A percentile compares a stretch with the other conserved stretches of the same genome.
Evolutionary conservation across 495 filamentous ascomycete species (phyloP).

Genomic region (Bacidia gigantensis): DNA sequence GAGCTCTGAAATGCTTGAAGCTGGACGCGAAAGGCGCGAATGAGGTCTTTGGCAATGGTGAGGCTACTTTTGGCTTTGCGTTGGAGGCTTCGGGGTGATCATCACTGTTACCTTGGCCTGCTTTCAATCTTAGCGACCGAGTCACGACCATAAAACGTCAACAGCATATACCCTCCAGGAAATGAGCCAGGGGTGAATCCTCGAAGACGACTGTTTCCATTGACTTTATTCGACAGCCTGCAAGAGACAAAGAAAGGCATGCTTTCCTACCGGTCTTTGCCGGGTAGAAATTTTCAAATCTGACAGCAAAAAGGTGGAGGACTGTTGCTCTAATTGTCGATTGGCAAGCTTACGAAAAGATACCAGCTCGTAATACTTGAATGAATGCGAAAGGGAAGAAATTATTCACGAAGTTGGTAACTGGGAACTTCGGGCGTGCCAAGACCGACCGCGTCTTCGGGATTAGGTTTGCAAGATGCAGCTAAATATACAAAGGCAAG

Average conservation of each 20-base stretch:
- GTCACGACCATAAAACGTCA: neutral
- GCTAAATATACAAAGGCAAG: too few relatives aligned
- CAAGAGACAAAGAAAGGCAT: neutral
- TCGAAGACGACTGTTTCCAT: constrained; percentile 93
- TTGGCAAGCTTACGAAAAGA: too few relatives aligned
- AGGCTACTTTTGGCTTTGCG: constrained; percentile 26
- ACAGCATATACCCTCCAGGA: constrained; percentile 64
- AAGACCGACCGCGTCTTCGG: too few relatives aligned
- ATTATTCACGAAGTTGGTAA: too few relatives aligned
- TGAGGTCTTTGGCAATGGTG: constrained; percentile 27
- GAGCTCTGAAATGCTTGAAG: constrained; percentile 50
- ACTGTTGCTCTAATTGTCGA: too few relatives aligned
- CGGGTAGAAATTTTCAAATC: neutral
- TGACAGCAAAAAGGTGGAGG: too few relatives aligned
- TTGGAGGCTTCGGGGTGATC: constrained; percentile 32
- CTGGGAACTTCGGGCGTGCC: too few relatives aligned
- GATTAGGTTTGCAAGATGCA: too few relatives aligned
- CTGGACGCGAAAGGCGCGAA: constrained; percentile 69
- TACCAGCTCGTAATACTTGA: too few relatives aligned
- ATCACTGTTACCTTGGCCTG: constrained; percentile 36
- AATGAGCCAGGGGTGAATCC: constrained; percentile 81
- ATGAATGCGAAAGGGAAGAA: too few relatives aligned
- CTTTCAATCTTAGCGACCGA: constrained; percentile 14
- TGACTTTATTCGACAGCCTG: neutral
- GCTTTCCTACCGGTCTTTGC: neutral